Conservation (phyloP, 257 asterid species). For the Buddleja alternifolia region DNA sequence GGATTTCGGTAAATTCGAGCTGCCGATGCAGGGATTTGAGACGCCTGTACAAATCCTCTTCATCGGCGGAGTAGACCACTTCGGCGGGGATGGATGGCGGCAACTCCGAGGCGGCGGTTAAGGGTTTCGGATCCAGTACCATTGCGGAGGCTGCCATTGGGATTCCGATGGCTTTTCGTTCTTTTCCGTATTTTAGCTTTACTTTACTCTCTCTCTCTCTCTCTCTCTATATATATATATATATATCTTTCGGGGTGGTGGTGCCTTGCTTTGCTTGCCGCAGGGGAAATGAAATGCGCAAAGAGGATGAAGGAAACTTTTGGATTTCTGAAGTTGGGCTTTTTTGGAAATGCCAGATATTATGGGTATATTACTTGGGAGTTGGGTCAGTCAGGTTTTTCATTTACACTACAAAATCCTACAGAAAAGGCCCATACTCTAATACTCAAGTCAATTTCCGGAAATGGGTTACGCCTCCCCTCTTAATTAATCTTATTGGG, state of each 20-base stretch:
- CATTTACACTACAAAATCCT: too few species aligned
- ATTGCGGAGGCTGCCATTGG: conserved; percentile 36
- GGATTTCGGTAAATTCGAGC: conserved; percentile 73
- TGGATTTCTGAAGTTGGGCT: too few species aligned
- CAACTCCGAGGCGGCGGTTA: not conserved
- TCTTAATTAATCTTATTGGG: too few species aligned
- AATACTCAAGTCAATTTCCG: too few species aligned
- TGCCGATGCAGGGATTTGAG: conserved; percentile 69
- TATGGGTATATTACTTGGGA: too few species aligned
- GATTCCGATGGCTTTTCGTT: conserved; percentile 16
- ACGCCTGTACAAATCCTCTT: conserved; percentile 34
- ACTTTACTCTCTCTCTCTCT: too few species aligned
- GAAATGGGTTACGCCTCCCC: too few species aligned
- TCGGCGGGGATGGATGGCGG: conserved; percentile 22
- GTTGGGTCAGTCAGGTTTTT: too few species aligned
- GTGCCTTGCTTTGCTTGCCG: conserved; percentile 16
- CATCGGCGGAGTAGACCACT: conserved; percentile 20
- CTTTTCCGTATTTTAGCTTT: not conserved
- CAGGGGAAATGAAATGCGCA: conserved; percentile 15
- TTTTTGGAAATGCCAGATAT: too few species aligned
- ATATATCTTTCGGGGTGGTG: too few species aligned
- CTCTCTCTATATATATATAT: too few species aligned
- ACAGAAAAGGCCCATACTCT: too few species aligned
- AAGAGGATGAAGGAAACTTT: not conserved
- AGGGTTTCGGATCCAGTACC: conserved; percentile 40